Base-by-base conservation (phyloP, 495 filamentous ascomycete species). In the Penicillium riverlandense region DNA sequence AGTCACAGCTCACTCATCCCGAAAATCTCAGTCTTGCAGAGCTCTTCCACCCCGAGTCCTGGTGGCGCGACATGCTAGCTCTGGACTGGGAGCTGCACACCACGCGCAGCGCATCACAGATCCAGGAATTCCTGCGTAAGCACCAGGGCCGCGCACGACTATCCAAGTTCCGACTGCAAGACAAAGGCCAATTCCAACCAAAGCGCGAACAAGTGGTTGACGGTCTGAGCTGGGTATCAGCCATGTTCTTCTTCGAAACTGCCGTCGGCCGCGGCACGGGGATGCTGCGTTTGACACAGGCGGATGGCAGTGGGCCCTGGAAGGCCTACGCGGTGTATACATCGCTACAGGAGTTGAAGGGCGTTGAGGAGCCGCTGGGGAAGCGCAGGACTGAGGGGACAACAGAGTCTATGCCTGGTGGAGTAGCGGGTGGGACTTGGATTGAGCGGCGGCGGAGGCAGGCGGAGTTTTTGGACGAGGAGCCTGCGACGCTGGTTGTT, bases 301-400 rank as follows among this genome's bases (percentile, higher is more conserved):
- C 75, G 37, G 45, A 54, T 7, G 48, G 38, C 1, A 65, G 67
- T 37, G 72, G 60, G 0, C 41, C 54, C 15, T 86, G 79, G 81
- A 85, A 80, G 63, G 76, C 82, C 9, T 88, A 80, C 65, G 74
- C 74, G 0, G 50, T 86, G 11, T 85, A 78, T 52, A 84, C 83
- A 0, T 63, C 68, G 2, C 55, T 86, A 38, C 66, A 78, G 28
- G 70, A 67, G 43, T 45, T 86, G 29, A 66, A 63, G 10, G 66
- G 63, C 0, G 53, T 65, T 8, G 72, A 79, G 35, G 83, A 86
- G 55, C 68, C 67, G 0, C 31, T 72, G 1, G 71, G 74, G 0
- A 44, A 47, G 4, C 68, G 65, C 15, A 62, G 83, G 22, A 57
- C 67, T 2, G 47, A 60, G 1, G 83, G 83, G 1, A 81, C 77